Evolutionary conservation across 441 rosid species (phyloP).

Genomic region (Populus hybrid): DNA sequence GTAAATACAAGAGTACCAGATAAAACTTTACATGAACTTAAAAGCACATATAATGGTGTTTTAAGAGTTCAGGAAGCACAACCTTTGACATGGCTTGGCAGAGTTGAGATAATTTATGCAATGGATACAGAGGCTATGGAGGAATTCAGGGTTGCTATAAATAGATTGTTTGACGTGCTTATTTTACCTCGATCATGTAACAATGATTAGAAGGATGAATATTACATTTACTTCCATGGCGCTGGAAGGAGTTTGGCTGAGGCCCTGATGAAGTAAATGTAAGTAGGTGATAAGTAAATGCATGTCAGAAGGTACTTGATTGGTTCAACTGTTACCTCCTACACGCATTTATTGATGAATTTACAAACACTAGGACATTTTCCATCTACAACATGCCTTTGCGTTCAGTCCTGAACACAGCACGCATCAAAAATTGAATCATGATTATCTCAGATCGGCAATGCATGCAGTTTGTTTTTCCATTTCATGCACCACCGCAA

Average conservation of each 20-base stretch:
- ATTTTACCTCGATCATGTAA: slow-evolving; percentile 8
- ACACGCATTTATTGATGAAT: slow-evolving; percentile 26
- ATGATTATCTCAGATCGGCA: too few relatives aligned
- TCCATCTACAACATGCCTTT: not conserved
- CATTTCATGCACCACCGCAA: too few relatives aligned
- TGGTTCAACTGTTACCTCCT: slow-evolving; percentile 30
- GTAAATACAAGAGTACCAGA: slow-evolving; percentile 14
- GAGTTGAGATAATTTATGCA: not conserved
- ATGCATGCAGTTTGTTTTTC: too few relatives aligned
- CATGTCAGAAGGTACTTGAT: slow-evolving; percentile 38
- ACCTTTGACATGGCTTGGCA: not conserved
- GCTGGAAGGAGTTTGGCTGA: slow-evolving; percentile 21
- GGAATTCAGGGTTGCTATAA: slow-evolving; percentile 18
- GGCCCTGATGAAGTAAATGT: slow-evolving; percentile 17
- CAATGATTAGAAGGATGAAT: not conserved
- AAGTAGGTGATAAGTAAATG: slow-evolving; percentile 46
- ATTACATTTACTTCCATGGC: not conserved
- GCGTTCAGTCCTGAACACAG: not conserved
- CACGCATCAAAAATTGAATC: too few relatives aligned
- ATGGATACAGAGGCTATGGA: slow-evolving; percentile 12
- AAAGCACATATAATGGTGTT: slow-evolving; percentile 43
- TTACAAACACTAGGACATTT: not conserved
- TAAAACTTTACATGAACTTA: slow-evolving; percentile 8
- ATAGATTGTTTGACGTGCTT: slow-evolving; percentile 14
- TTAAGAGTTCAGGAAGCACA: not conserved